A percentile compares a stretch with the other conserved stretches of the same genome.
phyloP scores from a whole-genome alignment of 2,329 filamentous ascomycete genomes.

The Aspergillus sp. region DNA sequence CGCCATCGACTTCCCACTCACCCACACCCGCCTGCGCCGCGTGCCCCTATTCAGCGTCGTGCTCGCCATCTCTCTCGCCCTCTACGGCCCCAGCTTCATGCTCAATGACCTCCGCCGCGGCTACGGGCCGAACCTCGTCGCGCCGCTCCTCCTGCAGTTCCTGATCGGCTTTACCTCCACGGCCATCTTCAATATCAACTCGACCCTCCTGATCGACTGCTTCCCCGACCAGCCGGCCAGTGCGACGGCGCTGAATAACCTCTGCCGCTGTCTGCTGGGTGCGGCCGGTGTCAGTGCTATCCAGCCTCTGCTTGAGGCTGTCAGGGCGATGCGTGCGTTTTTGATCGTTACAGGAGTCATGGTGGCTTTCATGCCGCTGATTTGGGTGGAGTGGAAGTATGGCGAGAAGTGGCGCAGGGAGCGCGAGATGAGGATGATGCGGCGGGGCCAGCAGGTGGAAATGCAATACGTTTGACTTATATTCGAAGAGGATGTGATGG shows the following conservation, averaged over 20 bases:
- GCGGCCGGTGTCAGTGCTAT: conserved; percentile 35
- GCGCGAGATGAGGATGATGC: conserved; percentile 1
- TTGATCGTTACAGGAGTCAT: not conserved
- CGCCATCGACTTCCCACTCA: not conserved
- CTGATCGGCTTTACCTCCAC: conserved; percentile 38
- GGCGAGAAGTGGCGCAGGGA: not conserved
- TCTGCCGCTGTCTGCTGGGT: conserved; percentile 38
- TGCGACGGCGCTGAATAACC: conserved; percentile 38
- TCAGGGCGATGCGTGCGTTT: conserved; percentile 25
- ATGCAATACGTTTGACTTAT: too few species aligned
- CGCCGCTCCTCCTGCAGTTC: conserved; percentile 40
- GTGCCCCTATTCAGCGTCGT: conserved; percentile 9
- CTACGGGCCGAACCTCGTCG: conserved; percentile 29
- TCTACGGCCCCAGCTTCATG: conserved; percentile 39
- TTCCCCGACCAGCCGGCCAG: conserved; percentile 35
- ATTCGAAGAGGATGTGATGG: too few species aligned
- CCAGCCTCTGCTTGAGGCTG: conserved; percentile 32
- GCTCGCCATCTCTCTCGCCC: conserved; percentile 14
- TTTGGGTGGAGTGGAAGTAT: conserved; percentile 6
- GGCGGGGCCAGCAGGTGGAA: too few species aligned
- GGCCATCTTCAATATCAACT: conserved; percentile 36
- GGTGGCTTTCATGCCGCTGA: not conserved
- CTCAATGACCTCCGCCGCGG: conserved; percentile 1
- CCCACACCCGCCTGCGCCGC: conserved; percentile 6
- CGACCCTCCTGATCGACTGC: conserved; percentile 39